Conservation (phyloP, 352 stramenopile species). For the Phytophthora pinifolia region DNA sequence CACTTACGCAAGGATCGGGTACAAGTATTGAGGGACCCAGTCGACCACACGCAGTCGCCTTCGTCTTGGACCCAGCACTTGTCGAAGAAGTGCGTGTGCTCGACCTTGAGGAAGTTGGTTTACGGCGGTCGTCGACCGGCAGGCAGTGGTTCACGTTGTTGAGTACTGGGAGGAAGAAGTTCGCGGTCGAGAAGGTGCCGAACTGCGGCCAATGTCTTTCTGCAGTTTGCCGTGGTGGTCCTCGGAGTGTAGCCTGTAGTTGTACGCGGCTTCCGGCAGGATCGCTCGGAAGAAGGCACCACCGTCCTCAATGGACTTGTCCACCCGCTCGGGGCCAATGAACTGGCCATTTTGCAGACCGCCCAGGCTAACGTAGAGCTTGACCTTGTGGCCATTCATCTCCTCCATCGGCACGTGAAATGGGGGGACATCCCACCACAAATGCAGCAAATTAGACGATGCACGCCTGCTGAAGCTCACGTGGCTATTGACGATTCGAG, state of each 20-base stretch:
- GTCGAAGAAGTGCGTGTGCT: slow-evolving; percentile 44
- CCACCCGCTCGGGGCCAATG: slow-evolving; percentile 9
- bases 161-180: slow-evolving; percentile 24
- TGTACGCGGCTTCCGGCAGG: slow-evolving; percentile 8
- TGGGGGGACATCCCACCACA: too few species aligned
- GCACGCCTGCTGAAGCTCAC: too few species aligned
- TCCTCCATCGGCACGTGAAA: slow-evolving; percentile 18
- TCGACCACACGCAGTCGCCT: slow-evolving; percentile 14
- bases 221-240: slow-evolving; percentile 26
- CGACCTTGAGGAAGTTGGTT: slow-evolving; percentile 30
- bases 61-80: slow-evolving; percentile 35
- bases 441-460: too few species aligned
- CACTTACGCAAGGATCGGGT: slow-evolving; percentile 20
- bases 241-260: slow-evolving; percentile 38
- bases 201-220: slow-evolving; percentile 26
- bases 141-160: slow-evolving; percentile 34
- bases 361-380: slow-evolving; percentile 13
- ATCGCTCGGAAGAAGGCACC: slow-evolving; percentile 16
- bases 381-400: slow-evolving; percentile 19
- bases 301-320: slow-evolving; percentile 12
- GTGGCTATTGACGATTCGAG: too few species aligned
- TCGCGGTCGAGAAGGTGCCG: slow-evolving; percentile 16
- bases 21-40: slow-evolving; percentile 32
- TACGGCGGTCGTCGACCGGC: neutral
- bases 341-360: slow-evolving; percentile 12